phyloP scores from a whole-genome alignment of 2,329 filamentous ascomycete genomes.

The Parastagonospora nodorum region DNA sequence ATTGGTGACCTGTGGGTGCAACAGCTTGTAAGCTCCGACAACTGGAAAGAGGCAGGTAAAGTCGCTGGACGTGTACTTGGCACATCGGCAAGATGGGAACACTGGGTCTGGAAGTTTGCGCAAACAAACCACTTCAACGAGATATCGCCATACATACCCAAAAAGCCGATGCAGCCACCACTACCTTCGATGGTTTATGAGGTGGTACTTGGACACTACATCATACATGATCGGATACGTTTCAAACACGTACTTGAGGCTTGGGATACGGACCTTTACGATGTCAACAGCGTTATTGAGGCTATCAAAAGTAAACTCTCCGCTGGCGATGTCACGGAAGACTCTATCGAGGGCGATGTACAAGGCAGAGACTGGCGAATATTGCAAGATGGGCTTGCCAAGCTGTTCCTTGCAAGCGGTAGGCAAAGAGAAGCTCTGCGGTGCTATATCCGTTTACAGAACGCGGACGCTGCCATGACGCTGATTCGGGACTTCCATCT shows the following conservation, averaged over 20 bases:
- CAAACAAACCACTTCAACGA: conserved; percentile 86
- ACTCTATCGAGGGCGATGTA: conserved; percentile 74
- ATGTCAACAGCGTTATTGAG: conserved; percentile 74
- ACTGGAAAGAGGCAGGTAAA: conserved; percentile 80
- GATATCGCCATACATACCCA: conserved; percentile 83
- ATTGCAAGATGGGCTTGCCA: conserved; percentile 84
- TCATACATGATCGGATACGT: conserved; percentile 73
- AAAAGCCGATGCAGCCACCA: conserved; percentile 74
- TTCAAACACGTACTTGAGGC: conserved; percentile 79
- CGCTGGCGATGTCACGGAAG: conserved; percentile 74
- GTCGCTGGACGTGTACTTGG: conserved; percentile 83
- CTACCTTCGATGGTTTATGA: conserved; percentile 86
- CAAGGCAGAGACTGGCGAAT: conserved; percentile 83
- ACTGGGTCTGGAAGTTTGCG: conserved; percentile 93
- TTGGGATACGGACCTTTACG: conserved; percentile 86
- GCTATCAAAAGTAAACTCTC: conserved; percentile 83
- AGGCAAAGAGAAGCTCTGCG: conserved; percentile 82
- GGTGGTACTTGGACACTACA: conserved; percentile 85
- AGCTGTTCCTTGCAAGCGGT: conserved; percentile 80
- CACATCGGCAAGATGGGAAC: conserved; percentile 84
- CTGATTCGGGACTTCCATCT: conserved; percentile 87
- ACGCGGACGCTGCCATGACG: conserved; percentile 85
- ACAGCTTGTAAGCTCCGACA: conserved; percentile 73
- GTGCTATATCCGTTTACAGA: conserved; percentile 88
- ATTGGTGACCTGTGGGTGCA: conserved; percentile 95